These are phyloP conservation scores for Malbranchea zuffiana DNA, from an alignment of 2,329 filamentous ascomycete species.

Conservation along the genomic window DNA sequence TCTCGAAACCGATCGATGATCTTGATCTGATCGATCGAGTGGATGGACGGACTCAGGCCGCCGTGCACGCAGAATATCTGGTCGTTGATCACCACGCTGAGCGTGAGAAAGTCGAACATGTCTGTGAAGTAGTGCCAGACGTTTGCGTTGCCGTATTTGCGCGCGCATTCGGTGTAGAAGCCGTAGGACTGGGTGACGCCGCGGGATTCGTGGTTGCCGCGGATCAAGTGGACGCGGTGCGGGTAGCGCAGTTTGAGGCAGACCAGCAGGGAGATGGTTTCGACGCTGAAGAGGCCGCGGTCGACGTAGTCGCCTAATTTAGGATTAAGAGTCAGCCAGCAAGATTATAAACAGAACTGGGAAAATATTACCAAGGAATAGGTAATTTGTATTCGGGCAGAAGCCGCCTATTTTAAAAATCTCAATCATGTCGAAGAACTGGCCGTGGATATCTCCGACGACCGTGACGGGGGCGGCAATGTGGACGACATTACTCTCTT, in stretches of 20 bases:
- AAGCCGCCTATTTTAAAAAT: conserved; percentile 97
- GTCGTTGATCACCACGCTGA: conserved; percentile 96
- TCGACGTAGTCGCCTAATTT: conserved; percentile 88
- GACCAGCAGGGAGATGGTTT: conserved; percentile 94
- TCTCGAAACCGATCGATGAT: conserved; percentile 98
- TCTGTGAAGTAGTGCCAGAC: conserved; percentile 99
- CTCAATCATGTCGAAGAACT: conserved; percentile 98
- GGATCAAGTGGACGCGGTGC: conserved; percentile 86
- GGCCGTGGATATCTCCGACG: conserved; percentile 95
- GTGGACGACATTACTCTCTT: conserved; percentile 98
- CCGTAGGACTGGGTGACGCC: conserved; percentile 98
- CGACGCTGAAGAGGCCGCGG: conserved; percentile 94
- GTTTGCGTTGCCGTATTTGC: conserved; percentile 96
- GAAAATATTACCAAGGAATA: conserved; percentile 66
- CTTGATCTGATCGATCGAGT: conserved; percentile 98
- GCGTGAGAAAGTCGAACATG: conserved; percentile 97
- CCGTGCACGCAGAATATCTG: conserved; percentile 99
- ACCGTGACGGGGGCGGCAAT: conserved; percentile 92
- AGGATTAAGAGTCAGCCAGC: conserved; percentile 7
- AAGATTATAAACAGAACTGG: conserved; percentile 2
- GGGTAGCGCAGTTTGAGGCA: conserved; percentile 97
- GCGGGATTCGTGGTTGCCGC: conserved; percentile 94
- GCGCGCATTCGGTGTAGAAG: conserved; percentile 95
- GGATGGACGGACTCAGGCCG: conserved; percentile 79
- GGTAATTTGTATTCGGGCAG: conserved; percentile 95